Conservation (phyloP, 1,284 basidiomycete genomes). For the Ganoderma meredithae region DNA sequence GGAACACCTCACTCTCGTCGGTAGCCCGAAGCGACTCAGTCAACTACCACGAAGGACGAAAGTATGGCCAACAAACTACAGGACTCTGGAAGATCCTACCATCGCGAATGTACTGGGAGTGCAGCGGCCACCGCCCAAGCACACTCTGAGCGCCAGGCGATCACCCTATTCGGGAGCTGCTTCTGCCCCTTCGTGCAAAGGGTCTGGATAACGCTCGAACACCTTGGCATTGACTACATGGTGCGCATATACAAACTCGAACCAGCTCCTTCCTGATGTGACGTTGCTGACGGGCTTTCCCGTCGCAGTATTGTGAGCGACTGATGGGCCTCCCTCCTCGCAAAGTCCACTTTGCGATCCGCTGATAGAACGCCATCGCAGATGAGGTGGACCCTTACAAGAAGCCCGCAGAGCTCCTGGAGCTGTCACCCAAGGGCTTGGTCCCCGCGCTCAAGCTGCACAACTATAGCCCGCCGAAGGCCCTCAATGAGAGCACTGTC, state of each 20-base stretch:
- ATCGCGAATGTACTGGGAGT: conserved; percentile 62
- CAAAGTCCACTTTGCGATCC: neutral
- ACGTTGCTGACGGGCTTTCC: conserved; percentile 2
- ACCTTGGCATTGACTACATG: conserved; percentile 67
- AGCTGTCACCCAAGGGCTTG: conserved; percentile 81
- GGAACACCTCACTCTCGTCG: neutral
- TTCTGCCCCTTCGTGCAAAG: conserved; percentile 82
- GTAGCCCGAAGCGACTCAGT: neutral
- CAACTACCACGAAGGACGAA: conserved; percentile 14
- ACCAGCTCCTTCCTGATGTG: neutral
- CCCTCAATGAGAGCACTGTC: conserved; percentile 74
- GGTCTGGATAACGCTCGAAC: conserved; percentile 73
- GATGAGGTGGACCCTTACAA: conserved; percentile 86
- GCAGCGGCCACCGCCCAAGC: conserved; percentile 63
- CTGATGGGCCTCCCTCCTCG: neutral
- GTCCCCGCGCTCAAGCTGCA: conserved; percentile 75
- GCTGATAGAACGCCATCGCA: conserved; percentile 36
- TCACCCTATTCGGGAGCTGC: conserved; percentile 74
- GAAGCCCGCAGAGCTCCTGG: conserved; percentile 80
- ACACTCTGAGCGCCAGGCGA: conserved; percentile 53
- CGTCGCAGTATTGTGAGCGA: conserved; percentile 46
- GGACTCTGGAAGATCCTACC: conserved; percentile 60
- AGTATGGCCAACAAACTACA: conserved; percentile 39
- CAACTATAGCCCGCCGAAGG: conserved; percentile 51
- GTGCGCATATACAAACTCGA: conserved; percentile 40